Base-by-base conservation (phyloP, 2,329 filamentous ascomycete species). In the Aspergillus sp. region DNA sequence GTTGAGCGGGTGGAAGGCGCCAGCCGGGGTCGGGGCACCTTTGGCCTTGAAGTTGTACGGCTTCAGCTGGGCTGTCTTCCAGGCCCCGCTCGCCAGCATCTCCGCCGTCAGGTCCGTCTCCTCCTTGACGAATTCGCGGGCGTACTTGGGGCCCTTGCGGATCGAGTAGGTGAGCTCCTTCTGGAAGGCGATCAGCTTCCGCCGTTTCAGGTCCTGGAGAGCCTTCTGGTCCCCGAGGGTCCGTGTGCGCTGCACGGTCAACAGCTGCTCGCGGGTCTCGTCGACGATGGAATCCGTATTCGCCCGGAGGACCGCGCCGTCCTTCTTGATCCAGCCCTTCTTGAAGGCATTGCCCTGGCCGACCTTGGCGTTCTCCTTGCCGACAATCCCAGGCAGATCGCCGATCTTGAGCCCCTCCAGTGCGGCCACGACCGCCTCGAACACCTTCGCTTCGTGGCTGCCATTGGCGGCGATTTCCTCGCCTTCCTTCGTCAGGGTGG, bases 291-390 rank as follows among this genome's bases (percentile, higher is more conserved):
- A 83, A 17, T 95, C 84, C 59, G 81, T 80, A 67, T 67, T 72
- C 47, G 79, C 76, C 53, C 81, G 76, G 54, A 85, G 70, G 47
- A 79, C 73, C 53, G 84, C 77, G 44, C 77, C 76, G 58, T 84
- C 80, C 67, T 86, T 87, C 70, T 84, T 85, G 56, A 86, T 80
- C 84, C 84, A 87, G 60, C 82, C 83, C 64, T 80, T 78, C 73
- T 82, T 95, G 79, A 97, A 96, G 32, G 93, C 93, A 76, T 94
- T 95, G 64, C 91, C 91, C 70, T 94, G 88, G n/a, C 94, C 94
- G 55, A 96, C 79, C 76, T 76, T 77, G 51, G 75, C 75, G 46
- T 71, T 73, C 24, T 76, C 74, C 62, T 76, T 75, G 48, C 74
- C 74, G 43, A 76, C 73, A 50, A 76, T 65, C 48, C 71, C 71